Evolutionary conservation across 2,329 filamentous ascomycete genomes (phyloP), one percentile per base, ranked within the genome.

Genomic region (Aspergillus chevalieri): DNA sequence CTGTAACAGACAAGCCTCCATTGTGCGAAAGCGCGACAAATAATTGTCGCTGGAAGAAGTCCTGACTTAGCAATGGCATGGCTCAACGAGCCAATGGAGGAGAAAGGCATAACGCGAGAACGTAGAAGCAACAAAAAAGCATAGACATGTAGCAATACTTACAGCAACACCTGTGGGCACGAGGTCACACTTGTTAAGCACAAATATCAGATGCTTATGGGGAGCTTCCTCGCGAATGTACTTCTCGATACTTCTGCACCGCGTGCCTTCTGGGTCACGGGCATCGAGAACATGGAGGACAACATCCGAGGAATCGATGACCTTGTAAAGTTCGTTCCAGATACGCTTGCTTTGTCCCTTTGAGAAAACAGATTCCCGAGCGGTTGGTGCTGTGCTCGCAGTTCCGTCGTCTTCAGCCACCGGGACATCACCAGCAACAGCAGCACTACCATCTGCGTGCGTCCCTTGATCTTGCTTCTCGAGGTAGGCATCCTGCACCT

Each of bases 271-370:
- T 3, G 90, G 91, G 69, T 95, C 90, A 71, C 90, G 80, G 38
- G 91, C 90, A 69, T 96, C 92, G 1, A 95, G 75, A 12, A 95
- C 87, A 63, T 96, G 93, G n/a, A 98, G 86, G 43, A 98, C 83
- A 33, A 98, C 92, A 70, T 98, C 93, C 8, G 87, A 93, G 3
- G 89, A 94, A 72, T 96, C 92, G 53, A 96, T 93, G 62, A 93
- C 90, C 73, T 95, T 94, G 78, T 93, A 86, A 41, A 97, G 75
- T 68, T 98, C 92, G 72, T 97, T 97, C 91, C 89, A 95, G 59
- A 95, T 95, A 57, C 93, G 81, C 73, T 95, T 95, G 64, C 86
- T 92, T 69, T 95, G 91, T 15, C 93, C 93, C 73, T 97, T 97
- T 60, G 81, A 86, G 72, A 97, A 97, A 52, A 97, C 88, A 36